Percentiles rank a stretch among this genome's conserved stretches.
These are phyloP conservation scores for Aspergillus awamori DNA, from an alignment of 2,329 filamentous ascomycete genomes.

Conservation along the genomic window DNA sequence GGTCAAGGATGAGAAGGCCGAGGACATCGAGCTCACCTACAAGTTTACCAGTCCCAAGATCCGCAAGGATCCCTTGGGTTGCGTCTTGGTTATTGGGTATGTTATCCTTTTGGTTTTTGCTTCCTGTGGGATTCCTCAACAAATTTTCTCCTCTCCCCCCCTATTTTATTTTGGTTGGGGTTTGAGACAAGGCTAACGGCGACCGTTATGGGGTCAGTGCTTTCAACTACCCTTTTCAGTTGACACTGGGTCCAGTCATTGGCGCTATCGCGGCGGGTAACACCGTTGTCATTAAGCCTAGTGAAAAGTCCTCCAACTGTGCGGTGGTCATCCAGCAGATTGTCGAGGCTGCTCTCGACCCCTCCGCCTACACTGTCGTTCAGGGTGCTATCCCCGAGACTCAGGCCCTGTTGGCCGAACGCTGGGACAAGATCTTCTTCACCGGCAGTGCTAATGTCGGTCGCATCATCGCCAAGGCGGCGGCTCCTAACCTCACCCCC, in stretches of 20 bases:
- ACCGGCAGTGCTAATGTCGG: constrained; percentile 80
- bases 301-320: constrained; percentile 74
- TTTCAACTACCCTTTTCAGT: constrained; percentile 90
- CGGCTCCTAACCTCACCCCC: constrained; percentile 84
- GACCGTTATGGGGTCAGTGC: constrained; percentile 52
- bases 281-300: constrained; percentile 87
- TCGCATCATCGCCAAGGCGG: constrained; percentile 86
- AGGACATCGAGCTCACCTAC: constrained; percentile 70
- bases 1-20: constrained; percentile 76
- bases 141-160: not conserved
- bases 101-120: constrained; percentile 19
- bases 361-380: constrained; percentile 72
- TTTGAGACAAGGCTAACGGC: not conserved
- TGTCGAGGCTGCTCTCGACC: constrained; percentile 74
- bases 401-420: constrained; percentile 77
- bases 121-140: no score
- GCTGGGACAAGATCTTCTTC: constrained; percentile 98
- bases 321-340: constrained; percentile 81
- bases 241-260: constrained; percentile 75
- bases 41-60: constrained; percentile 72
- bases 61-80: constrained; percentile 83
- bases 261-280: constrained; percentile 93
- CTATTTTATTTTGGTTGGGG: not conserved
- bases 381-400: constrained; percentile 83
- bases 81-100: constrained; percentile 79